A percentile compares a stretch with the other conserved stretches of the same genome.
These are phyloP conservation scores for Phytophthora vignae DNA, from an alignment of 352 stramenopile species.

Conservation along the genomic window DNA sequence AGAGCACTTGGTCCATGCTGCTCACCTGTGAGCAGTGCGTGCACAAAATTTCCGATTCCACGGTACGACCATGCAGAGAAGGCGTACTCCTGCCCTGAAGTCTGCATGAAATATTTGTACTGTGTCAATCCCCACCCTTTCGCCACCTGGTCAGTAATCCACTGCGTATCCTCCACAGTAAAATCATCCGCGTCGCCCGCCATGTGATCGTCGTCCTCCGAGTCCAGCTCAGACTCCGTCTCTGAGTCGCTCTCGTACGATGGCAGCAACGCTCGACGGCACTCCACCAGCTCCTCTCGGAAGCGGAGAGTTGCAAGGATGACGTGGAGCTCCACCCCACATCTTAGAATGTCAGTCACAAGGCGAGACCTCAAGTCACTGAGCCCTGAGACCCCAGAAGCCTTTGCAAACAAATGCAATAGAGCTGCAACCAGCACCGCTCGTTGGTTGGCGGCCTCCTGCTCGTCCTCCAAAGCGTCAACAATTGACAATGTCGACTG, in stretches of 20 bases:
- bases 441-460: slow-evolving; percentile 29
- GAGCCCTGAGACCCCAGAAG: neutral
- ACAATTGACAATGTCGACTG: slow-evolving; percentile 22
- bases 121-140: slow-evolving; percentile 38
- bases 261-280: slow-evolving; percentile 49
- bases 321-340: slow-evolving; percentile 44
- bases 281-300: slow-evolving; percentile 58
- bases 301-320: slow-evolving; percentile 65
- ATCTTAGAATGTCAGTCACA: slow-evolving; percentile 35
- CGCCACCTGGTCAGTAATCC: slow-evolving; percentile 44
- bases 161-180: slow-evolving; percentile 35
- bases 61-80: slow-evolving; percentile 69
- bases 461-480: slow-evolving; percentile 22
- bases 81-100: slow-evolving; percentile 55
- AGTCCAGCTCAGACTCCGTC: slow-evolving; percentile 34
- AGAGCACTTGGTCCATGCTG: slow-evolving; percentile 19
- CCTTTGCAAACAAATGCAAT: slow-evolving; percentile 45
- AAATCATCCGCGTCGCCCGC: slow-evolving; percentile 20
- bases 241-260: slow-evolving; percentile 47
- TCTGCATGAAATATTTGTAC: slow-evolving; percentile 65
- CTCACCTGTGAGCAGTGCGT: slow-evolving; percentile 38
- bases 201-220: slow-evolving; percentile 37
- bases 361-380: slow-evolving; percentile 30
- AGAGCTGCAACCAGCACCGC: slow-evolving; percentile 49
- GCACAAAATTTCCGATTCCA: slow-evolving; percentile 52